Conservation (phyloP, 345 rosid genomes). For the Iberis pinnata region DNA sequence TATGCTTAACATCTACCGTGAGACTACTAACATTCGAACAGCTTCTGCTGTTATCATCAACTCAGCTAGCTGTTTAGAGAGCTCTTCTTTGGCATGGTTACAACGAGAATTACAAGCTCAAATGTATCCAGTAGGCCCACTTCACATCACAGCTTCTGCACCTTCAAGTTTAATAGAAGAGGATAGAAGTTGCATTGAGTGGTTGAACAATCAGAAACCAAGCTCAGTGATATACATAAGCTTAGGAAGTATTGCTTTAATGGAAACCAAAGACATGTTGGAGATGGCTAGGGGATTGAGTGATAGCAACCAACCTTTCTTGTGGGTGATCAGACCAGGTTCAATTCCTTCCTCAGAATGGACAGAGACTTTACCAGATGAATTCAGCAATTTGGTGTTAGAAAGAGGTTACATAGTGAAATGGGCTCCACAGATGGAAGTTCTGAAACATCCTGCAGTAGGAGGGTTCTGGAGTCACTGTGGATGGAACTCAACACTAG, state of each 20-base stretch:
- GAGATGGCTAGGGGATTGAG: slow-evolving; percentile 39
- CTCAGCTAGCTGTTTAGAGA: slow-evolving; percentile 27
- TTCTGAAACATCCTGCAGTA: slow-evolving; percentile 37
- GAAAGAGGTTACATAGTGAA: slow-evolving; percentile 37
- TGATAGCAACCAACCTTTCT: slow-evolving; percentile 37
- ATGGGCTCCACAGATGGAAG: slow-evolving; percentile 53
- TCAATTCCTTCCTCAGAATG: slow-evolving; percentile 21
- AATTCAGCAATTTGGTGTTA: slow-evolving; percentile 21
- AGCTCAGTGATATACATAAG: slow-evolving; percentile 51
- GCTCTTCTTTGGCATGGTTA: slow-evolving; percentile 20
- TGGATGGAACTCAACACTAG: slow-evolving; percentile 47
- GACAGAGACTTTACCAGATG: slow-evolving; percentile 32
- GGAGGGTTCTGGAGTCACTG: slow-evolving; percentile 50
- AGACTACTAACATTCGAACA: slow-evolving; percentile 19
- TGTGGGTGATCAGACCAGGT: slow-evolving; percentile 44
- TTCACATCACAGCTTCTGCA: slow-evolving; percentile 25
- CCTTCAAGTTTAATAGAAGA: slow-evolving; percentile 35
- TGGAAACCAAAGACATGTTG: slow-evolving; percentile 21
- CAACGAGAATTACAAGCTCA: slow-evolving; percentile 24
- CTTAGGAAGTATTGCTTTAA: slow-evolving; percentile 48
- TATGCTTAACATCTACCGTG: slow-evolving; percentile 15
- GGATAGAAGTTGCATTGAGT: slow-evolving; percentile 39
- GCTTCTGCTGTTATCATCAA: slow-evolving; percentile 30
- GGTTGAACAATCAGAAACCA: slow-evolving; percentile 40
- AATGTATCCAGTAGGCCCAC: slow-evolving; percentile 31